Percentiles rank a stretch among this genome's conserved stretches.
Conservation (phyloP, 1,284 basidiomycete species). For the Moesziomyces globuligerus region DNA sequence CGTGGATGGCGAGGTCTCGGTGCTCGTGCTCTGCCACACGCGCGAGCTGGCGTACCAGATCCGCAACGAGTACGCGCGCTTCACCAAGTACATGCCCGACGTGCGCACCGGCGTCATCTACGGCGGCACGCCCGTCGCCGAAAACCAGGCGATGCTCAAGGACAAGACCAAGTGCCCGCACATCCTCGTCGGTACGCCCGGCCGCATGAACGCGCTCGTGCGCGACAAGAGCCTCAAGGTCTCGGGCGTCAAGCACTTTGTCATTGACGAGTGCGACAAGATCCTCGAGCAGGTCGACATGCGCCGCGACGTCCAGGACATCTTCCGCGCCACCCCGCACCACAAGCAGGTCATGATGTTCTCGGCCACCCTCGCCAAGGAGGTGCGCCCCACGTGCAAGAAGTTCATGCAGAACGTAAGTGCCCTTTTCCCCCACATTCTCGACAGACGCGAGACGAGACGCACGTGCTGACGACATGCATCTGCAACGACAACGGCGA, state of each 20-base stretch:
- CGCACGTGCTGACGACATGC: no score
- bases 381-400: slow-evolving; percentile 96
- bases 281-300: slow-evolving; percentile 99
- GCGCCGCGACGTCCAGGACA: slow-evolving; percentile 99
- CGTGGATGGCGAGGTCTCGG: slow-evolving; percentile 96
- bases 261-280: slow-evolving; percentile 99
- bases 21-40: slow-evolving; percentile 98
- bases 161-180: slow-evolving; percentile 98
- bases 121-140: slow-evolving; percentile 92
- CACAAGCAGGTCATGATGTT: slow-evolving; percentile 99
- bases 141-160: slow-evolving; percentile 92
- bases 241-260: slow-evolving; percentile 78
- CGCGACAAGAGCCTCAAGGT: slow-evolving; percentile 66
- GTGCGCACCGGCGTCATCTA: slow-evolving; percentile 98
- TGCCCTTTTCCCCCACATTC: no score
- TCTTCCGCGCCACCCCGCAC: slow-evolving; percentile 98
- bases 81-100: slow-evolving; percentile 99
- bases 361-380: slow-evolving; percentile 96
- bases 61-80: slow-evolving; percentile 98
- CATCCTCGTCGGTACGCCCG: slow-evolving; percentile 97
- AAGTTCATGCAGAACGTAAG: slow-evolving; percentile 99
- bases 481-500: no score
- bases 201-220: slow-evolving; percentile 69
- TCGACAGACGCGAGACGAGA: no score
- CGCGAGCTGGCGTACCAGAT: slow-evolving; percentile 99